Evolutionary conservation across 768 basidiomycete genomes (phyloP), one percentile per base, ranked within the genome.

Genomic region (Boletus patriciae): DNA sequence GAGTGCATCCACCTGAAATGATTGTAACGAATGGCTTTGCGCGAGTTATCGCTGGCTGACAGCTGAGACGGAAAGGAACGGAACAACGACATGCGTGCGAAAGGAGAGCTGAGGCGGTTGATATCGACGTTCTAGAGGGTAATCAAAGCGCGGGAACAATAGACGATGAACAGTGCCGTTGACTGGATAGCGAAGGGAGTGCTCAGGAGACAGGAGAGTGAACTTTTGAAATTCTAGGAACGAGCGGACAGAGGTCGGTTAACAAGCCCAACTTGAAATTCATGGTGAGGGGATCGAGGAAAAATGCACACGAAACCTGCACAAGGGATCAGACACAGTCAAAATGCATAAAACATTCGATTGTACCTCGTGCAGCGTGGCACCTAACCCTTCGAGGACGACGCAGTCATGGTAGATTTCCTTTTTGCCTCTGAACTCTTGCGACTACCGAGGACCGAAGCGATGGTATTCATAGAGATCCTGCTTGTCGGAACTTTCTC

Each of bases 381-480:
- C 15, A 45, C 19, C 50, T 68, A 68, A 44, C 58, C 59, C 51
- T 61, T 70, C n/a, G 59, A 70, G 31, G 67, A 63, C 1, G 66
- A 69, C 18, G 66, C 66, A n/a, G 60, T 68, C 52, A 42, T 53
- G 31, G 38, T 53, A 4, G 67, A 69, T 49, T 69, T 69, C 50
- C 67, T 68, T 55, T 58, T 68, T 46, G 58, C 36, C 10, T 69
- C 67, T 10, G 59, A 70, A 47, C 67, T 70, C 55, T 70, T 69
- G 52, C 68, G 67, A 53, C 61, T 57, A 31, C 66, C 66, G 9
- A 65, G 54, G 10, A 50, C 65, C 3, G 67, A 69, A 43, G 66
- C 46, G 23, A 70, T 38, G 2, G 67, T 68, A 33, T 62, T 70
- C 61, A 70, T 61, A 15, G 67, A 69, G 40, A 69, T 52, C 60